phyloP scores from a whole-genome alignment of 331 rosid species.

The Arachis monticola region DNA sequence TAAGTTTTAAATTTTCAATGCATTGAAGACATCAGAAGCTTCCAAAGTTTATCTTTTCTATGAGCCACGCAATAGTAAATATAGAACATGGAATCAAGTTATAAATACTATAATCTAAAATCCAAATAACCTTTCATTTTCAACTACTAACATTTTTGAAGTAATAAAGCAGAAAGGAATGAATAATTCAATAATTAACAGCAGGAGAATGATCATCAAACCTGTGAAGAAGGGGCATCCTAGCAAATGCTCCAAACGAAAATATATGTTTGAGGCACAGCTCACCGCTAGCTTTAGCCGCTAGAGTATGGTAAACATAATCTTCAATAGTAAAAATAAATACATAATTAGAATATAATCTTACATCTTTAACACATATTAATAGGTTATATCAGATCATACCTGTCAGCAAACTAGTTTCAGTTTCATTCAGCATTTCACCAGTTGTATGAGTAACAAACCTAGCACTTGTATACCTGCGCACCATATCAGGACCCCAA shows the following conservation, averaged over 20 bases:
- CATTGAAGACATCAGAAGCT: neutral
- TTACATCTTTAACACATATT: conserved; percentile 22
- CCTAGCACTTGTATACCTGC: conserved; percentile 74
- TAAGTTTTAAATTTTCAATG: no score
- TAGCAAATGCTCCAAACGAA: conserved; percentile 87
- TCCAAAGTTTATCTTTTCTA: neutral
- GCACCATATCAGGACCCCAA: conserved; percentile 88
- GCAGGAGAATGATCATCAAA: conserved; percentile 42
- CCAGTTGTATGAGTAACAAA: conserved; percentile 73
- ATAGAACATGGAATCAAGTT: conserved; percentile 8
- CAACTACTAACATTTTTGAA: conserved; percentile 7
- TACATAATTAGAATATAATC: conserved; percentile 39
- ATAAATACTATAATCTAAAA: conserved; percentile 17
- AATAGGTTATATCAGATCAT: conserved; percentile 29
- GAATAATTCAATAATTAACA: conserved; percentile 9
- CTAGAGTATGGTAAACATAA: conserved; percentile 88
- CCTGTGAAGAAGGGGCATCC: conserved; percentile 90
- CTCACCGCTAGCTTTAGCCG: conserved; percentile 96
- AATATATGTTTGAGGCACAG: conserved; percentile 87
- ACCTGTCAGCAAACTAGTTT: conserved; percentile 83
- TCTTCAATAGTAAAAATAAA: conserved; percentile 53
- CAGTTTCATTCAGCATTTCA: conserved; percentile 60
- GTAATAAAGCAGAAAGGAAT: conserved; percentile 18
- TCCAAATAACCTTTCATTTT: conserved; percentile 3
- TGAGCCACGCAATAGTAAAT: conserved; percentile 15